Evolutionary conservation across 345 rosid genomes (phyloP).

Genomic region (Populus davidiana): DNA sequence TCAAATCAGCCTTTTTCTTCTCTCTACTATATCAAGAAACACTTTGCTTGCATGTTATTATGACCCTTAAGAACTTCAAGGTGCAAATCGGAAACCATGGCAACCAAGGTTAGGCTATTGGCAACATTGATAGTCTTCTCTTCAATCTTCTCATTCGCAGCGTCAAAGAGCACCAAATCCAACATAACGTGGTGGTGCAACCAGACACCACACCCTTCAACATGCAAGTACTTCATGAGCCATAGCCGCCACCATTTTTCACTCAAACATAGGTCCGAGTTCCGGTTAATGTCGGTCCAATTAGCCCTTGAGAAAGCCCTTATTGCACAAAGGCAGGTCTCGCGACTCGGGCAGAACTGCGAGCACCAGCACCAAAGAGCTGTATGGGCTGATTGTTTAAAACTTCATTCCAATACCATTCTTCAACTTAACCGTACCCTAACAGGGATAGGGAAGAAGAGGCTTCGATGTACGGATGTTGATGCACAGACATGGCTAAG

Average conservation of each 20-base stretch:
- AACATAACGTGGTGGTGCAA: constrained; percentile 64
- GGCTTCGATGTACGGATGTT: constrained; percentile 37
- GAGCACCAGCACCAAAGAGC: constrained; percentile 31
- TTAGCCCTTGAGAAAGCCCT: constrained; percentile 55
- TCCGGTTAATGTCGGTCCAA: constrained; percentile 46
- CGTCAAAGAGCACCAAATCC: constrained; percentile 16
- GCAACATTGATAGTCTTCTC: constrained; percentile 25
- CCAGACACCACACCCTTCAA: constrained; percentile 70
- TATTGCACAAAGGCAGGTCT: constrained; percentile 27
- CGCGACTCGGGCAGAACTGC: constrained; percentile 25
- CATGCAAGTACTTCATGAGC: constrained; percentile 50
- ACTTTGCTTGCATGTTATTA: neutral
- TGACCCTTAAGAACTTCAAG: constrained; percentile 19
- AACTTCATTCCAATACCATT: constrained; percentile 54
- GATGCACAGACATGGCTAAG: constrained; percentile 93
- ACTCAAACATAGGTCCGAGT: constrained; percentile 43
- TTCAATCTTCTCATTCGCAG: constrained; percentile 17
- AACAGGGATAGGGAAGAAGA: constrained; percentile 25
- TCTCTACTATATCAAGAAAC: constrained; percentile 19
- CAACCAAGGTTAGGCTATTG: constrained; percentile 16
- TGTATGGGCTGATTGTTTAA: constrained; percentile 61
- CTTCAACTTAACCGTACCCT: constrained; percentile 61
- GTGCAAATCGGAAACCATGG: constrained; percentile 19
- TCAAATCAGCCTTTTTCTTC: neutral
- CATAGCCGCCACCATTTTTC: constrained; percentile 24